Conservation (phyloP, 371 early-diverging fungal species). For the Actinomortierella ambigua region DNA sequence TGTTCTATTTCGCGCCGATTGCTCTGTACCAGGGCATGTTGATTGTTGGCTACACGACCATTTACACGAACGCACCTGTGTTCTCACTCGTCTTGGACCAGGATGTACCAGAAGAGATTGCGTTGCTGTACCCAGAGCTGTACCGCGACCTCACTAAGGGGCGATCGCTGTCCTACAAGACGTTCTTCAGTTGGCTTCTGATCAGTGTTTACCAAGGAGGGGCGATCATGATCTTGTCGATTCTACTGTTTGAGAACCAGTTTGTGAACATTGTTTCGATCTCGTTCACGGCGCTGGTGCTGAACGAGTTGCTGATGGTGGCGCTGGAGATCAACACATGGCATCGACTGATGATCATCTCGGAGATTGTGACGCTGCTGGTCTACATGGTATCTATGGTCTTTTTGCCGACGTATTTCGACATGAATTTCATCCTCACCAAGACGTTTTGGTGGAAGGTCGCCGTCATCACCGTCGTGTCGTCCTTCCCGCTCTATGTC, state of each 20-base stretch:
- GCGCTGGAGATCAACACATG: slow-evolving; percentile 93
- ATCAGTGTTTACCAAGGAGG: slow-evolving; percentile 98
- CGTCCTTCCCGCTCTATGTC: slow-evolving; percentile 83
- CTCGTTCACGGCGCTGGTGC: slow-evolving; percentile 95
- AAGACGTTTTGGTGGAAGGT: slow-evolving; percentile 89
- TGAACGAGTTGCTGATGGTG: slow-evolving; percentile 99
- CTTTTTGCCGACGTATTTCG: slow-evolving; percentile 88
- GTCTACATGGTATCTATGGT: slow-evolving; percentile 91
- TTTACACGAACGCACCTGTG: slow-evolving; percentile 98
- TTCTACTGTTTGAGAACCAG: slow-evolving; percentile 94
- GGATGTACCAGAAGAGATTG: slow-evolving; percentile 93
- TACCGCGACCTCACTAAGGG: slow-evolving; percentile 97
- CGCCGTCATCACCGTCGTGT: slow-evolving; percentile 86
- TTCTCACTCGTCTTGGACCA: slow-evolving; percentile 94
- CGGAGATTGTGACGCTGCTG: slow-evolving; percentile 81
- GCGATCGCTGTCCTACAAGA: slow-evolving; percentile 87
- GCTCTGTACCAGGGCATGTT: slow-evolving; percentile 89
- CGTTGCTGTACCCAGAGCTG: slow-evolving; percentile 95
- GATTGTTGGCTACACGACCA: slow-evolving; percentile 87
- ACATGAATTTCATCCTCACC: slow-evolving; percentile 86
- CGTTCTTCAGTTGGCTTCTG: slow-evolving; percentile 95
- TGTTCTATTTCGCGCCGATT: slow-evolving; percentile 98
- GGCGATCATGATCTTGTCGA: slow-evolving; percentile 94
- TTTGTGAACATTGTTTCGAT: slow-evolving; percentile 97
- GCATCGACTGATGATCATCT: slow-evolving; percentile 87